Evolutionary conservation across 2,329 filamentous ascomycete genomes (phyloP).

Genomic region (Epichloe coenophiala): DNA sequence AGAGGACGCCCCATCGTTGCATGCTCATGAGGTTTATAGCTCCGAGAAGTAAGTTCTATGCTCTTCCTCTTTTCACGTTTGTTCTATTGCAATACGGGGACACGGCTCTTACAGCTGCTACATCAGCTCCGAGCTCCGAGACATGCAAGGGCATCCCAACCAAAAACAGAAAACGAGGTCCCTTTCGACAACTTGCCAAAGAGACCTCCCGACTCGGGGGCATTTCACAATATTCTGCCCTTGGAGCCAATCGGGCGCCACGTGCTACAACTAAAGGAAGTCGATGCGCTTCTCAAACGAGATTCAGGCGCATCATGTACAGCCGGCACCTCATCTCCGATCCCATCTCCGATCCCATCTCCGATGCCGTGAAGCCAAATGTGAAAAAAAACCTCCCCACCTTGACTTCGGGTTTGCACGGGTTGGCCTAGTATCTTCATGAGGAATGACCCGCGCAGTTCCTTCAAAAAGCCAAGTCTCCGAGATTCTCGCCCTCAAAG

Average conservation of each 20-base stretch:
- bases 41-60: no score
- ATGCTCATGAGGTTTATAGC: neutral
- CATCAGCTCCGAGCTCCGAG: neutral
- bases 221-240: conserved; percentile 56
- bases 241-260: neutral
- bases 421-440: no score
- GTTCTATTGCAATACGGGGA: neutral
- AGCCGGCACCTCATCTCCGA: neutral
- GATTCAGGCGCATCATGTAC: neutral
- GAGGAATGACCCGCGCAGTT: neutral
- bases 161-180: neutral
- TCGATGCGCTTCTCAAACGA: neutral
- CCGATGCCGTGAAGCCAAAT: neutral
- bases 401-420: neutral
- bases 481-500: conserved; percentile 76
- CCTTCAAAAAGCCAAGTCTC: conserved; percentile 52
- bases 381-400: no score
- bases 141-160: neutral
- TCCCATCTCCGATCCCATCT: no score
- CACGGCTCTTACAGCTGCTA: neutral
- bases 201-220: conserved; percentile 14
- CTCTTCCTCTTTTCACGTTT: neutral
- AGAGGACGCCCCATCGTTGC: no score
- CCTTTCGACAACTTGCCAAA: neutral
- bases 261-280: neutral